Evolutionary conservation across 2,329 filamentous ascomycete species (phyloP).

Genomic region (Ceratocystis diversiconidia): DNA sequence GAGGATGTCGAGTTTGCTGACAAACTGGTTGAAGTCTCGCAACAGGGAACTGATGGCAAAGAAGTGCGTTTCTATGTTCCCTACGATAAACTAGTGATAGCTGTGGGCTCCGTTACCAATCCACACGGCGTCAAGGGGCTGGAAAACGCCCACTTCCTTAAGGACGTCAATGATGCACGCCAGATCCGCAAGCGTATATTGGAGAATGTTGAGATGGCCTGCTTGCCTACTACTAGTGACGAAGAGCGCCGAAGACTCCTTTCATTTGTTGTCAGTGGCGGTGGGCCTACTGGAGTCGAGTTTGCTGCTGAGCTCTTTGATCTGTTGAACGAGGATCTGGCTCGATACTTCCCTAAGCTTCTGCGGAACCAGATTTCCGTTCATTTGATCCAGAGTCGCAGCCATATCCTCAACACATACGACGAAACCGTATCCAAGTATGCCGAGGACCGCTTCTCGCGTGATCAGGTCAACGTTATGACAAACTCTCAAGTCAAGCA

Average conservation of each 20-base stretch:
- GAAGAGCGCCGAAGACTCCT: slow-evolving; percentile 74
- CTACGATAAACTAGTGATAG: slow-evolving; percentile 91
- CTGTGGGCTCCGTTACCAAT: slow-evolving; percentile 83
- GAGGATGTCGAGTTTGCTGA: slow-evolving; percentile 84
- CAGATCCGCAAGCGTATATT: slow-evolving; percentile 79
- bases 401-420: slow-evolving; percentile 95
- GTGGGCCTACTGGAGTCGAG: slow-evolving; percentile 91
- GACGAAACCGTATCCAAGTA: slow-evolving; percentile 88
- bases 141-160: slow-evolving; percentile 86
- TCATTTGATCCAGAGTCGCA: slow-evolving; percentile 85
- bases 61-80: slow-evolving; percentile 79
- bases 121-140: slow-evolving; percentile 90
- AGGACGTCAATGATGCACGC: slow-evolving; percentile 85
- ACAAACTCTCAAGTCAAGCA: slow-evolving; percentile 91
- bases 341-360: slow-evolving; percentile 68
- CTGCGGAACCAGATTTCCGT: slow-evolving; percentile 97
- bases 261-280: slow-evolving; percentile 91
- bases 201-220: slow-evolving; percentile 78
- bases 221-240: slow-evolving; percentile 81
- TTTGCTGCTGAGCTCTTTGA: slow-evolving; percentile 95
- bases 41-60: slow-evolving; percentile 55
- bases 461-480: slow-evolving; percentile 80
- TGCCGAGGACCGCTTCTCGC: slow-evolving; percentile 77
- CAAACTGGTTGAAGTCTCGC: slow-evolving; percentile 77
- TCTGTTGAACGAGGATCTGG: slow-evolving; percentile 87